Conservation (phyloP, 306 rosid species). For the Quercus aquifolioides region DNA sequence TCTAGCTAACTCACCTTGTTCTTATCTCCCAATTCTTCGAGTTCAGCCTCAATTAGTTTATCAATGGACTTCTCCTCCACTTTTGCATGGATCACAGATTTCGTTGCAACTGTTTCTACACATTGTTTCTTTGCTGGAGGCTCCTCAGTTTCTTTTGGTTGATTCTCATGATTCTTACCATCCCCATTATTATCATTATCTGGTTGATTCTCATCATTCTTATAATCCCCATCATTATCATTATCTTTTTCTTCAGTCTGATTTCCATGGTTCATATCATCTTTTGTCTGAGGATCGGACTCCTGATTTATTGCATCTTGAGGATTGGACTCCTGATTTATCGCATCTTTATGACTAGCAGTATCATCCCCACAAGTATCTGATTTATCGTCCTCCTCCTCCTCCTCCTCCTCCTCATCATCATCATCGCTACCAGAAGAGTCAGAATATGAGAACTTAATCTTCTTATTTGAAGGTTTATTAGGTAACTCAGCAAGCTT, state of each 20-base stretch:
- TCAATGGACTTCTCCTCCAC: constrained; percentile 69
- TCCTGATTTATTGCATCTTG: constrained; percentile 24
- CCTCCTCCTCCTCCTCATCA: constrained; percentile 19
- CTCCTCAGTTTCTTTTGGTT: constrained; percentile 38
- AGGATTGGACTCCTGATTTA: constrained; percentile 36
- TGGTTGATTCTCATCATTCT: constrained; percentile 20
- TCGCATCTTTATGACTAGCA: constrained; percentile 20
- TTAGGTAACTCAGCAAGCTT: constrained; percentile 31
- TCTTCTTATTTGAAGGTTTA: constrained; percentile 68
- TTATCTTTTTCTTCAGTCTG: constrained; percentile 34
- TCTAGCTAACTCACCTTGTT: constrained; percentile 56
- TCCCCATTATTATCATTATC: constrained; percentile 31
- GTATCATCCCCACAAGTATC: constrained; percentile 25
- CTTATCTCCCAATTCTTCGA: constrained; percentile 71
- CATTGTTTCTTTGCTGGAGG: constrained; percentile 59
- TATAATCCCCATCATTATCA: constrained; percentile 24
- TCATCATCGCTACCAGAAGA: constrained; percentile 46
- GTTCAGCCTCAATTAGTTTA: constrained; percentile 78
- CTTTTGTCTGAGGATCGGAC: constrained; percentile 37
- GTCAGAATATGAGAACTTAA: constrained; percentile 69
- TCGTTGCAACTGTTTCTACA: constrained; percentile 39
- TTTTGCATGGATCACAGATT: constrained; percentile 31
- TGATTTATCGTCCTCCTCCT: constrained; percentile 18
- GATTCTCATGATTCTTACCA: constrained; percentile 15
- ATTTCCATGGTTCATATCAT: constrained; percentile 15